These are phyloP conservation scores for Nakaseomyces uthaithaninus DNA, from an alignment of 1,139 yeast genomes.

Conservation along the genomic window DNA sequence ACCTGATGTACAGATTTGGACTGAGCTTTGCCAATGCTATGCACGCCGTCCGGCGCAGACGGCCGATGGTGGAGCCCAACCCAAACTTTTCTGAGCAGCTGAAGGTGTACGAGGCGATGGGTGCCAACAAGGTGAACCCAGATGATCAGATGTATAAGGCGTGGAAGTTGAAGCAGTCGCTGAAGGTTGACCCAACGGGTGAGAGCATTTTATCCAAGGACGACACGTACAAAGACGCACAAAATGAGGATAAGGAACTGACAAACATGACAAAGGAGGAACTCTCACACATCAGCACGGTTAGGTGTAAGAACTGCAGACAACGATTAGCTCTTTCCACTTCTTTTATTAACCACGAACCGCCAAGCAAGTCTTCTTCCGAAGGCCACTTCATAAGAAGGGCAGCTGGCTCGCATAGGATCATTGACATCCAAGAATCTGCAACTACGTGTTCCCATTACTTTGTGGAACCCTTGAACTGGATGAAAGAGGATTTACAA, in stretches of 20 bases:
- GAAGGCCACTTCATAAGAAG: slow-evolving; percentile 57
- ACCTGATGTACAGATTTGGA: slow-evolving; percentile 65
- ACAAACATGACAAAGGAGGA: slow-evolving; percentile 27
- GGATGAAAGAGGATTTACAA: slow-evolving; percentile 80
- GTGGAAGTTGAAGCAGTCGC: slow-evolving; percentile 40
- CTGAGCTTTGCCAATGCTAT: slow-evolving; percentile 54
- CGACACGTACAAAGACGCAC: slow-evolving; percentile 26
- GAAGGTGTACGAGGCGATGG: slow-evolving; percentile 47
- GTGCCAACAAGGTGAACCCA: slow-evolving; percentile 32
- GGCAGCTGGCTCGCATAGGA: slow-evolving; percentile 52
- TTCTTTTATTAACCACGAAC: slow-evolving; percentile 50
- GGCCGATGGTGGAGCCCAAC: slow-evolving; percentile 62
- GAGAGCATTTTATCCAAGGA: slow-evolving; percentile 29
- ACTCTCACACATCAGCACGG: slow-evolving; percentile 30
- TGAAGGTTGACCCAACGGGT: slow-evolving; percentile 33
- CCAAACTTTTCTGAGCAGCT: slow-evolving; percentile 69
- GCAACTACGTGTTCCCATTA: slow-evolving; percentile 69
- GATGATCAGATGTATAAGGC: slow-evolving; percentile 42
- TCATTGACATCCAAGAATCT: slow-evolving; percentile 48
- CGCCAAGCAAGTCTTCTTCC: slow-evolving; percentile 51
- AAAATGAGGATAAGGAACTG: slow-evolving; percentile 20
- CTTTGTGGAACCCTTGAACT: slow-evolving; percentile 73
- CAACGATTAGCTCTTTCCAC: slow-evolving; percentile 40
- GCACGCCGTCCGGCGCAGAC: slow-evolving; percentile 60
- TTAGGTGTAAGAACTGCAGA: slow-evolving; percentile 68